Evolutionary conservation across 2,329 filamentous ascomycete species (phyloP), one percentile per base, ranked within the genome.

Genomic region (Bisporella sp.): DNA sequence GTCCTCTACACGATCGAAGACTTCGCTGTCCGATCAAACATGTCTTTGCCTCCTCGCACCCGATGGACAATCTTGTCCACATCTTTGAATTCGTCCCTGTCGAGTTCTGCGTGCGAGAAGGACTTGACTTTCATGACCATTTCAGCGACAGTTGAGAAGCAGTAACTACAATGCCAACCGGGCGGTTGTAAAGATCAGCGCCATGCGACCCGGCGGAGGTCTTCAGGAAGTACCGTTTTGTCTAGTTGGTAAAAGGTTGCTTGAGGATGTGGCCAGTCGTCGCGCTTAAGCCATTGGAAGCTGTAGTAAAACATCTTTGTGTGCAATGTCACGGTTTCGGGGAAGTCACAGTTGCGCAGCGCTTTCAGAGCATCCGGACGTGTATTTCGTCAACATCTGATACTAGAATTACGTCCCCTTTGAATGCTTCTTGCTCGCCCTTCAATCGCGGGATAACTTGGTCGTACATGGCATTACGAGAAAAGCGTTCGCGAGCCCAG

Each of bases 391-490:
- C 70, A 31, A 72, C 65, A 53, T 74, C 71, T 33, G 69, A 68
- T 6, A 73, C 64, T 35, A 73, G 49, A 6, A 73, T 60, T 5
- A 72, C 69, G 50, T 73, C 71, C 29, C 65, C 64, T 8, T 37
- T 32, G 33, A 64, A 53, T 9, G 60, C 51, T 47, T 61, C 58
- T 47, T 63, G 53, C 6, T 58, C 58, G 39, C 62, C 65, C 2
- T 61, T 45, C 5, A 74, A 61, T 11, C 56, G 58, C 2, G 71
- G 70, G 32, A 74, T 65, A 11, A 69, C 77, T 60, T 79, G 76
- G 11, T 72, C 64, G 50, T 79, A 73, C 70, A 81, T 73, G 31
- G 80, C 73, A 56, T 84, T 73, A 30, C 76, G 74, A 54, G 75
- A 70, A 46, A 72, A 69, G 53, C 72, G 69, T 58, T 80, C 76